Conservation (phyloP, 1,139 yeast species). For the Wickerhamomyces sp. region DNA sequence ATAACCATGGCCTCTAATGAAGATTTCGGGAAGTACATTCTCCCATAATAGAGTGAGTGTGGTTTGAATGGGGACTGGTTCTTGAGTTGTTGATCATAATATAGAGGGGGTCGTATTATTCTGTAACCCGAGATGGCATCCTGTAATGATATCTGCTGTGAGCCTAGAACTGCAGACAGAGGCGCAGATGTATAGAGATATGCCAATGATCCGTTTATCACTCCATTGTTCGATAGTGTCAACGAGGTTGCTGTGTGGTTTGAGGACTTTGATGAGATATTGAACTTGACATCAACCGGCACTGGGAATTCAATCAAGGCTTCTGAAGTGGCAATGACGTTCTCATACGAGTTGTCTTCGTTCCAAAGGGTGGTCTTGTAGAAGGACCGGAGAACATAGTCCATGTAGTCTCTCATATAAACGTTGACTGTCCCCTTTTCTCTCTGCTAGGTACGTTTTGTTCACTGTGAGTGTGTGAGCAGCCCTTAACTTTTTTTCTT, state of each 20-base stretch:
- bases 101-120: conserved; percentile 43
- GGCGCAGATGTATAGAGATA: conserved; percentile 71
- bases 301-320: conserved; percentile 65
- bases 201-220: conserved; percentile 78
- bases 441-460: neutral
- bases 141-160: conserved; percentile 55
- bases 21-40: conserved; percentile 85
- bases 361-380: conserved; percentile 70
- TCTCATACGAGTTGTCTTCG: conserved; percentile 69
- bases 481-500: too few relatives aligned
- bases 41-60: conserved; percentile 58
- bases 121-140: conserved; percentile 78
- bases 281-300: conserved; percentile 65
- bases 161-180: conserved; percentile 44
- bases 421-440: too few relatives aligned
- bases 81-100: conserved; percentile 11
- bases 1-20: conserved; percentile 86
- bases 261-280: conserved; percentile 69
- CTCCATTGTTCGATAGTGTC: conserved; percentile 61
- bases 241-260: conserved; percentile 71
- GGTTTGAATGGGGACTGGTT: conserved; percentile 6
- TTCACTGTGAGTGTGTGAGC: too few relatives aligned
- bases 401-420: conserved; percentile 78
- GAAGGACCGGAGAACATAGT: conserved; percentile 70
- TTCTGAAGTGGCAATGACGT: conserved; percentile 64